Percentiles rank a stretch among this genome's conserved stretches.
Evolutionary conservation across 1,284 basidiomycete genomes (phyloP).

Genomic region (Apiotrichum brassicae): DNA sequence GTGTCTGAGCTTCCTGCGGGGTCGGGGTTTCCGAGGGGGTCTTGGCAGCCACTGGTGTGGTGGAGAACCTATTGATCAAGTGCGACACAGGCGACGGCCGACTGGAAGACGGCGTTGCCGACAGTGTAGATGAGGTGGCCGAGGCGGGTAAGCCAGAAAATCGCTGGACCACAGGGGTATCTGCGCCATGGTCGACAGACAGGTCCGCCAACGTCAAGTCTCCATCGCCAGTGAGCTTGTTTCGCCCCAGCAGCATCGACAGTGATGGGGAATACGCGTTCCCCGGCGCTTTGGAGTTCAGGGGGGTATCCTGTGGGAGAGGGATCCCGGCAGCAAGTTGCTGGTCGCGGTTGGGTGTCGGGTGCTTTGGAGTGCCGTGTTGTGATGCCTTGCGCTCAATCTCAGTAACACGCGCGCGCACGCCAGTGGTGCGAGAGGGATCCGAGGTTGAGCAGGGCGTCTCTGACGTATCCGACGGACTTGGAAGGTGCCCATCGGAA

Average conservation of each 20-base stretch:
- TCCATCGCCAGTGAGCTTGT: neutral
- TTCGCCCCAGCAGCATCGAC: slow-evolving; percentile 5
- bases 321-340: slow-evolving; percentile 9
- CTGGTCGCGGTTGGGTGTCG: slow-evolving; percentile 1
- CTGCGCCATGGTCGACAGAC: neutral
- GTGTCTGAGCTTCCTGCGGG: neutral
- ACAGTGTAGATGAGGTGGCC: neutral
- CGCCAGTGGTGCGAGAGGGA: neutral
- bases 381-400: slow-evolving; percentile 2
- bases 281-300: neutral
- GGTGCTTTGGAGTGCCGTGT: neutral
- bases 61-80: too few relatives aligned
- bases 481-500: too few relatives aligned
- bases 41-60: neutral
- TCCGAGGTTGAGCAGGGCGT: neutral
- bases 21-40: neutral
- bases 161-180: neutral
- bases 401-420: neutral
- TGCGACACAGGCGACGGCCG: neutral
- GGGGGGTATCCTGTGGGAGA: slow-evolving; percentile 1
- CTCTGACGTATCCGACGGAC: too few relatives aligned
- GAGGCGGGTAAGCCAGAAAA: neutral
- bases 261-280: slow-evolving; percentile 11
- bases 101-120: too few relatives aligned
- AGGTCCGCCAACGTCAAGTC: slow-evolving; percentile 9